Conservation (phyloP, 2,329 filamentous ascomycete species). For the Diplocarpon mali region DNA sequence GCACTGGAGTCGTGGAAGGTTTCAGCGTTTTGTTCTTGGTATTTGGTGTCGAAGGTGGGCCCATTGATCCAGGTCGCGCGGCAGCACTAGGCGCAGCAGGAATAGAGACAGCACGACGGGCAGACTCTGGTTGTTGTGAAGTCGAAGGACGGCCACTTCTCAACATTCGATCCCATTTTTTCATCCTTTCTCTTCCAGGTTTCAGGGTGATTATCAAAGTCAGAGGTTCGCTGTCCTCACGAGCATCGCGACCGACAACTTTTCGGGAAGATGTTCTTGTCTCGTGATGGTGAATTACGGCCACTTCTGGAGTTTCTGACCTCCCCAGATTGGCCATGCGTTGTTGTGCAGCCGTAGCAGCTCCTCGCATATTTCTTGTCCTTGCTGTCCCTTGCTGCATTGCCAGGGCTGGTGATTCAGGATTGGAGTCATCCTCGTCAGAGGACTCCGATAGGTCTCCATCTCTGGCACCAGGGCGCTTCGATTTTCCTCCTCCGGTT, state of each 20-base stretch:
- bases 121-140: conserved; percentile 31
- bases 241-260: conserved; percentile 53
- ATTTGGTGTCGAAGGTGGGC: conserved; percentile 34
- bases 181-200: conserved; percentile 61
- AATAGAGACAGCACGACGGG: conserved; percentile 34
- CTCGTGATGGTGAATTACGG: conserved; percentile 59
- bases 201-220: conserved; percentile 61
- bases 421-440: conserved; percentile 78
- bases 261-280: conserved; percentile 53
- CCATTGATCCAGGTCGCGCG: conserved; percentile 43
- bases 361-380: conserved; percentile 80
- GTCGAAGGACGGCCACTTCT: conserved; percentile 33
- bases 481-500: conserved; percentile 41
- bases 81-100: conserved; percentile 27
- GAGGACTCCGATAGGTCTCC: conserved; percentile 70
- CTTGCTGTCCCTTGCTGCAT: conserved; percentile 64
- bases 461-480: conserved; percentile 43
- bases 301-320: conserved; percentile 80
- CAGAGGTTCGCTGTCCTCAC: conserved; percentile 64
- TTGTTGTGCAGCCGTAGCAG: conserved; percentile 75
- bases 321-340: conserved; percentile 74
- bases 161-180: conserved; percentile 49
- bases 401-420: conserved; percentile 74
- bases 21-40: conserved; percentile 21
- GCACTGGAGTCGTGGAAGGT: conserved; percentile 28